phyloP scores from a whole-genome alignment of 2,329 filamentous ascomycete genomes.

The Moelleriella libera region DNA sequence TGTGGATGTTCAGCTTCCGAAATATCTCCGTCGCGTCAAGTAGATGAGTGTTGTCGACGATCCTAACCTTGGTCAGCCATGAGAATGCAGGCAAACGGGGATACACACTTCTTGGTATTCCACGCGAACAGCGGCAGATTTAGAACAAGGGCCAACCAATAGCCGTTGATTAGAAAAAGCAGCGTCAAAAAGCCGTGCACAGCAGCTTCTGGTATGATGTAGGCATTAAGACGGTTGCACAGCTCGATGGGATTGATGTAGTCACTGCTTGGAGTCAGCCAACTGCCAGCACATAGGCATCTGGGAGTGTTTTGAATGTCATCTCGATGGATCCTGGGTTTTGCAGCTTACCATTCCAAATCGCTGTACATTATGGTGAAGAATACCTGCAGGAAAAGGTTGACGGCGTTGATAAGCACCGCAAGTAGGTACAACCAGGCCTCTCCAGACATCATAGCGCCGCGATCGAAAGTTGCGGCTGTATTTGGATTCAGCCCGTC shows the following conservation, averaged over 20 bases:
- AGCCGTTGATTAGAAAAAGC: slow-evolving; percentile 95
- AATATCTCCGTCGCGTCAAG: slow-evolving; percentile 98
- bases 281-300: background rate
- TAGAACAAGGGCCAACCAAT: slow-evolving; percentile 86
- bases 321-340: background rate
- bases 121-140: slow-evolving; percentile 86
- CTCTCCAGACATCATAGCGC: slow-evolving; percentile 72
- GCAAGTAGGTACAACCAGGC: slow-evolving; percentile 96
- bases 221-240: slow-evolving; percentile 99
- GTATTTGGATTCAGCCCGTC: too few species aligned
- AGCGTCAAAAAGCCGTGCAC: slow-evolving; percentile 94
- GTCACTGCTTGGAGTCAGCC: slow-evolving; percentile 45
- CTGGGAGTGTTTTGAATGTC: background rate
- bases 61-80: slow-evolving; percentile 38
- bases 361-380: slow-evolving; percentile 99
- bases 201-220: slow-evolving; percentile 96
- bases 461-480: background rate
- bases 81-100: background rate
- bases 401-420: slow-evolving; percentile 99
- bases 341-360: slow-evolving; percentile 74
- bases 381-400: slow-evolving; percentile 98
- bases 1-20: slow-evolving; percentile 96
- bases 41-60: slow-evolving; percentile 92
- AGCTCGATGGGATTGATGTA: slow-evolving; percentile 99
- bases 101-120: slow-evolving; percentile 91